Percentiles rank a stretch among this genome's conserved stretches.
These are phyloP conservation scores for Inosperma sp. DNA, from an alignment of 768 basidiomycete species.

Conservation along the genomic window DNA sequence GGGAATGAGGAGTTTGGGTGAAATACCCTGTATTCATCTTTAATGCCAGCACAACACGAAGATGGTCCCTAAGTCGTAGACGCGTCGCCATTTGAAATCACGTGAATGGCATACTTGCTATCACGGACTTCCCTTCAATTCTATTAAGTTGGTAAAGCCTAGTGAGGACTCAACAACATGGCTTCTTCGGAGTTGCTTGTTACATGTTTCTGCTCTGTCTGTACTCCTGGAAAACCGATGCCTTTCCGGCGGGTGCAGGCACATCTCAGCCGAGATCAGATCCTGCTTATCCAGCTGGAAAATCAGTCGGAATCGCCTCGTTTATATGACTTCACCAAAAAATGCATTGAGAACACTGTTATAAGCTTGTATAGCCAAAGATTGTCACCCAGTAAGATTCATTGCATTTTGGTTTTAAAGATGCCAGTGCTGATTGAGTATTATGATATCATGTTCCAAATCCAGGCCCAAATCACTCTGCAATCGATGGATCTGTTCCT, in stretches of 20 bases:
- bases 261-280: conserved; percentile 1
- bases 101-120: background rate
- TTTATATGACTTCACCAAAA: background rate
- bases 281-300: background rate
- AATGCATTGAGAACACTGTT: background rate
- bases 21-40: background rate
- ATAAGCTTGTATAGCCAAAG: background rate
- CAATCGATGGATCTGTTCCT: background rate
- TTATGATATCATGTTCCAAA: background rate
- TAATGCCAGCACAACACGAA: background rate
- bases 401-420: too few relatives aligned
- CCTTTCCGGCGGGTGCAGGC: background rate
- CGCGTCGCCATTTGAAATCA: background rate
- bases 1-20: background rate
- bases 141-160: background rate
- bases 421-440: background rate
- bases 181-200: background rate
- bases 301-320: background rate
- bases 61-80: background rate
- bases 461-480: background rate
- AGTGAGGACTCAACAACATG: background rate
- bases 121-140: background rate
- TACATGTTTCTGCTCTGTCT: background rate
- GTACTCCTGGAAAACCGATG: background rate
- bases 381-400: background rate